A percentile compares a stretch with the other conserved stretches of the same genome.
Evolutionary conservation across 208 protist species (phyloP).

Genomic region (Angomonas desouzai): DNA sequence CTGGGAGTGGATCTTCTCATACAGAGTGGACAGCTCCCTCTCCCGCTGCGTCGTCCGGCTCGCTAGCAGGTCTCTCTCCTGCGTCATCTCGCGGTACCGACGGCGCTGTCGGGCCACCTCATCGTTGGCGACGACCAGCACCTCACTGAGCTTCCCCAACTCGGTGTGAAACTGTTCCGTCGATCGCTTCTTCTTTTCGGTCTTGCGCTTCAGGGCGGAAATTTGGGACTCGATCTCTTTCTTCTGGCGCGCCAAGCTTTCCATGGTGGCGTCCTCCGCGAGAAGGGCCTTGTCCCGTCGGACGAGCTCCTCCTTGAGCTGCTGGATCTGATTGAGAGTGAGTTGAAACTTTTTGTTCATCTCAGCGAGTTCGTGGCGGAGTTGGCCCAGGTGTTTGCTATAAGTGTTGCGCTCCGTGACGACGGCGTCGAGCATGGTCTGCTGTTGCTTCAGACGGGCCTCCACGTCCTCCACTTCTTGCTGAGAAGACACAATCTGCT

Average conservation of each 20-base stretch:
- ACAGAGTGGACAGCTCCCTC: conserved; percentile 93
- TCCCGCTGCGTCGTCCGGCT: conserved; percentile 93
- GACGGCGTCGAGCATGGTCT: conserved; percentile 90
- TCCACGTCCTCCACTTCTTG: conserved; percentile 72
- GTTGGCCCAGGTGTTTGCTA: conserved; percentile 94
- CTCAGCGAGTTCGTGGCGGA: conserved; percentile 92
- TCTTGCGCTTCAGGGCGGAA: conserved; percentile 25
- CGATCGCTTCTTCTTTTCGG: conserved; percentile 32
- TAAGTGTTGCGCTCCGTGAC: conserved; percentile 95
- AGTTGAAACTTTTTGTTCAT: conserved; percentile 93
- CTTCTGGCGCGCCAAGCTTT: conserved; percentile 44
- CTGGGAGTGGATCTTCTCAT: conserved; percentile 97
- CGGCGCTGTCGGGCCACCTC: conserved; percentile 88
- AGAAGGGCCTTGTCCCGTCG: conserved; percentile 47
- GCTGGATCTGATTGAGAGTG: conserved; percentile 91
- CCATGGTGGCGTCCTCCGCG: conserved; percentile 36
- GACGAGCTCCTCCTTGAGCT: conserved; percentile 93
- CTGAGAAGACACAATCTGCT: conserved; percentile 79
- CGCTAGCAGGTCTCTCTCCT: conserved; percentile 93
- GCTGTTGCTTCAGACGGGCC: conserved; percentile 54
- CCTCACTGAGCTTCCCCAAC: conserved; percentile 88
- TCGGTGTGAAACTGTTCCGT: conserved; percentile 63
- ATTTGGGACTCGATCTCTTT: conserved; percentile 53
- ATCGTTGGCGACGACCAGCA: conserved; percentile 89
- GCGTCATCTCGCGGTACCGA: conserved; percentile 89